A percentile compares a stretch with the other conserved stretches of the same genome.
Conservation (phyloP, 78 protist genomes). For the slime mould (Dictyostelium discoideum) region DNA sequence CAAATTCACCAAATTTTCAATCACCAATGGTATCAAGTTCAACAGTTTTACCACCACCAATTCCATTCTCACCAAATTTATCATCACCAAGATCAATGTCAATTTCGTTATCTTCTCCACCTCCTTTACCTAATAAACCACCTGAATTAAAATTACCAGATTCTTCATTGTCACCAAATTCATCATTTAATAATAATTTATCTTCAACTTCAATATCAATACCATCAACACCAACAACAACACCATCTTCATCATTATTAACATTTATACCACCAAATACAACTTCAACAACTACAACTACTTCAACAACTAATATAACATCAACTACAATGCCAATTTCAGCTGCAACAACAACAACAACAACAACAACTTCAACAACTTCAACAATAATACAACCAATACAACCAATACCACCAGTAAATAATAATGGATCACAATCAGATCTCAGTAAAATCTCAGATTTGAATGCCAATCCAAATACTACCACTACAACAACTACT, state of each 20-base stretch:
- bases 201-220: background rate
- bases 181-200: background rate
- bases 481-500: background rate
- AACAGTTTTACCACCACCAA: background rate
- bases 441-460: slow-evolving; percentile 13
- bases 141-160: slow-evolving; percentile 17
- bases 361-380: background rate
- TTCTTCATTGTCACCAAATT: background rate
- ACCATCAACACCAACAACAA: background rate
- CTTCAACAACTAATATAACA: background rate
- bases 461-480: background rate
- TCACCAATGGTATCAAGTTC: background rate
- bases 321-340: no score
- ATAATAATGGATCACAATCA: background rate
- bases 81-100: slow-evolving; percentile 38
- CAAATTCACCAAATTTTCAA: background rate
- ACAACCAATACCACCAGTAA: background rate
- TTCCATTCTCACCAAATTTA: slow-evolving; percentile 20
- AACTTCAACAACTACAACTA: background rate
- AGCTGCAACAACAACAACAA: background rate
- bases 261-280: background rate
- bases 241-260: background rate
- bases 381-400: background rate
- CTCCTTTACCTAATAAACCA: background rate
- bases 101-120: background rate